Conservation (phyloP, 1,284 basidiomycete species). For the Phellopilus nigrolimitatus region DNA sequence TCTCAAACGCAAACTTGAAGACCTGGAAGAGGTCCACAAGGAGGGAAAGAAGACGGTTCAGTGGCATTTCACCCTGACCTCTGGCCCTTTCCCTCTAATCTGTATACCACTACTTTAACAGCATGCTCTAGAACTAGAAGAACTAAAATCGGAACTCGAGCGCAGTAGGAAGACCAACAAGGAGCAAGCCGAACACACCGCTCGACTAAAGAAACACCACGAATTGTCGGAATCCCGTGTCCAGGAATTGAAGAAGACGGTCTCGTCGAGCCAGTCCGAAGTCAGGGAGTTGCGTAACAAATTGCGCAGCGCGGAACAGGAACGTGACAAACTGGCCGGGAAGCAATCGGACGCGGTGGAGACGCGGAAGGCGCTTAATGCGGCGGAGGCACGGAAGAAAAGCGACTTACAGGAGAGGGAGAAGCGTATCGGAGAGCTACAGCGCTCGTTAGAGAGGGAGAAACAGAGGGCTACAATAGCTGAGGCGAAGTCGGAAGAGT, state of each 20-base stretch:
- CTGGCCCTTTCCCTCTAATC: constrained; percentile 11
- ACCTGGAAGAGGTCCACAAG: constrained; percentile 57
- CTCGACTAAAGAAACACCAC: constrained; percentile 60
- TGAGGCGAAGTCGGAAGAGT: constrained; percentile 39
- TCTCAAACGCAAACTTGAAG: constrained; percentile 62
- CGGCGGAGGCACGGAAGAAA: constrained; percentile 43
- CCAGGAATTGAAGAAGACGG: constrained; percentile 53
- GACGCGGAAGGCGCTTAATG: constrained; percentile 46
- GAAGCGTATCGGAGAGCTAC: constrained; percentile 49
- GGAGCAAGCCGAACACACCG: constrained; percentile 52
- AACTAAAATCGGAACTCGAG: constrained; percentile 50
- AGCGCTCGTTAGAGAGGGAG: constrained; percentile 46
- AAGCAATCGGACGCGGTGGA: constrained; percentile 51
- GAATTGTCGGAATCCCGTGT: constrained; percentile 48
- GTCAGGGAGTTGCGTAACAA: constrained; percentile 58
- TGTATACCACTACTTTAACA: constrained; percentile 27
- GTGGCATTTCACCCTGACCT: neutral
- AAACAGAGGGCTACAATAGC: constrained; percentile 48
- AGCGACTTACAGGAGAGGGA: constrained; percentile 55
- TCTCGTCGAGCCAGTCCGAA: constrained; percentile 49
- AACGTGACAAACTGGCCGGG: constrained; percentile 43
- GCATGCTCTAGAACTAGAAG: constrained; percentile 58
- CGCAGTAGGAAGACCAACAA: constrained; percentile 41
- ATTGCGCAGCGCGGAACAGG: constrained; percentile 54
- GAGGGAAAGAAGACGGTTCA: constrained; percentile 61